phyloP scores from a whole-genome alignment of 352 stramenopile genomes.

The Globisporangium cederbergense region DNA sequence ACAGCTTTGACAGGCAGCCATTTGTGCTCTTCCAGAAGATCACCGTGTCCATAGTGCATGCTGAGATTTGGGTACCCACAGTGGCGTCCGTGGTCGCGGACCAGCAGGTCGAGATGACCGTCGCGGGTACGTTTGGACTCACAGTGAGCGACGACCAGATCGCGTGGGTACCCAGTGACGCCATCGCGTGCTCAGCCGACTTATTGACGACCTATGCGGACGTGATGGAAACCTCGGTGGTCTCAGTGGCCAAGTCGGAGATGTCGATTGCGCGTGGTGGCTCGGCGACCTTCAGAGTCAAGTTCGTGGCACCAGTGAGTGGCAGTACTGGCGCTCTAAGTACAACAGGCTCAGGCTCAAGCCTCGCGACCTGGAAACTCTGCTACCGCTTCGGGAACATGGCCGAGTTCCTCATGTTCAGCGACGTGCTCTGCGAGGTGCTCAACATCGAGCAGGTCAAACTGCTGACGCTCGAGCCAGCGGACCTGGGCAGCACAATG shows the following conservation, averaged over 20 bases:
- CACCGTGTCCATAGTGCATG: constrained; percentile 30
- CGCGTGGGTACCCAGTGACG: constrained; percentile 55
- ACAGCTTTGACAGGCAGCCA: constrained; percentile 59
- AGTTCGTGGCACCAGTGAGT: constrained; percentile 31
- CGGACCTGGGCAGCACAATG: constrained; percentile 36
- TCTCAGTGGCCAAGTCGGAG: constrained; percentile 24
- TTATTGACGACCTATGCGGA: constrained; percentile 25
- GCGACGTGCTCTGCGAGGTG: constrained; percentile 52
- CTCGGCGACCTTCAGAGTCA: constrained; percentile 28
- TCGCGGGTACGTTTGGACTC: constrained; percentile 61
- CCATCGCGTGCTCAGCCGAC: constrained; percentile 33
- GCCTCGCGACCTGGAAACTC: constrained; percentile 58
- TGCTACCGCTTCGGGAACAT: constrained; percentile 69
- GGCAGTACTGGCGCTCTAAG: constrained; percentile 5
- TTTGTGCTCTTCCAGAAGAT: constrained; percentile 46
- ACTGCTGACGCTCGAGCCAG: constrained; percentile 29
- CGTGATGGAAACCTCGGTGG: constrained; percentile 41
- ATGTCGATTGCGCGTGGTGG: constrained; percentile 35
- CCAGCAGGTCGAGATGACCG: constrained; percentile 27
- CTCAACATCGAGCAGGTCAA: constrained; percentile 46
- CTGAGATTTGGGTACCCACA: constrained; percentile 52
- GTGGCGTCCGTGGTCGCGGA: constrained; percentile 50
- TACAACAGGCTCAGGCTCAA: constrained; percentile 5
- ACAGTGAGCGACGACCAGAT: constrained; percentile 52
- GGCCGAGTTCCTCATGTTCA: constrained; percentile 51